These are phyloP conservation scores for Hypoxylon rubiginosum DNA, from an alignment of 2,329 filamentous ascomycete species.

Conservation along the genomic window DNA sequence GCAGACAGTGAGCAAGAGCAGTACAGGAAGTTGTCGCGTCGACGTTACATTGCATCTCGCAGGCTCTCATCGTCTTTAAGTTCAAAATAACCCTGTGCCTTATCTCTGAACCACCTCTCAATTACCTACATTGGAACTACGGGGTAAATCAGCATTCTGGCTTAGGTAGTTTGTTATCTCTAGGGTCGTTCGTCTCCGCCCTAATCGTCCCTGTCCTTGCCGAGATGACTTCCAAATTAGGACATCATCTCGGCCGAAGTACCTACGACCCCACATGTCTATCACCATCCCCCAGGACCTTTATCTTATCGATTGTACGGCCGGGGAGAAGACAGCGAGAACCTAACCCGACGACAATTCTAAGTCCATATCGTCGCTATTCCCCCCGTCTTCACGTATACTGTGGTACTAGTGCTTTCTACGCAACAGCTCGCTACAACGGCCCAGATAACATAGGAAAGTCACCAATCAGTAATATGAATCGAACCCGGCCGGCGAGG, in stretches of 20 bases:
- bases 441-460: neutral
- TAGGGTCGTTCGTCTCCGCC: conserved; percentile 5
- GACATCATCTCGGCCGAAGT: no score
- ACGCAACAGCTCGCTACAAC: neutral
- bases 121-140: conserved; percentile 1
- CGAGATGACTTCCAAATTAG: conserved; percentile 14
- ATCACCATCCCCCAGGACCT: no score
- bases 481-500: conserved; percentile 36
- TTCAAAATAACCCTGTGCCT: conserved; percentile 5
- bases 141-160: conserved; percentile 16
- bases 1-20: neutral
- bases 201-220: conserved; percentile 16
- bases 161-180: conserved; percentile 25
- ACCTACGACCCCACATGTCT: no score
- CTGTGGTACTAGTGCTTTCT: neutral
- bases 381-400: no score
- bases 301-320: neutral
- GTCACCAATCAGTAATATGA: conserved; percentile 14
- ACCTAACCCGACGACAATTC: neutral
- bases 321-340: no score
- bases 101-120: conserved; percentile 16
- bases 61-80: conserved; percentile 19
- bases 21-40: conserved; percentile 12
- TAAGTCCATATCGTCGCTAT: neutral
- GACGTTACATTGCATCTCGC: conserved; percentile 17